These are phyloP conservation scores for Podaxis pistillaris DNA, from an alignment of 768 basidiomycete genomes.

Conservation along the genomic window DNA sequence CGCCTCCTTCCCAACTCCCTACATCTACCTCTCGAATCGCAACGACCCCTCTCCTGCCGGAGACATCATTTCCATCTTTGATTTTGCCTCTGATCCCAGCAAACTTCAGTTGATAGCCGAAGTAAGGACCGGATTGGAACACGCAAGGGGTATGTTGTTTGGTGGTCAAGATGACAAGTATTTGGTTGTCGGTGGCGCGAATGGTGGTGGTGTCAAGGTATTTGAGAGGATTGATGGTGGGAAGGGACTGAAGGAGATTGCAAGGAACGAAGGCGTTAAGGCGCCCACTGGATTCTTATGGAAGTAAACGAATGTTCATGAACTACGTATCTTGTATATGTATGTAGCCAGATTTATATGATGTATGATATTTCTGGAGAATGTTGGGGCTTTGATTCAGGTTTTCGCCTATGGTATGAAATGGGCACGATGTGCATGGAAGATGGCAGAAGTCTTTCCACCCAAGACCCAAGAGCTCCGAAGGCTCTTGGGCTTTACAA, in stretches of 20 bases:
- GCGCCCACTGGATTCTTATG: slow-evolving; percentile 60
- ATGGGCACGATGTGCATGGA: not conserved
- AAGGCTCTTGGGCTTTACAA: not conserved
- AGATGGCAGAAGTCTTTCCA: too few species aligned
- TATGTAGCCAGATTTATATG: not conserved
- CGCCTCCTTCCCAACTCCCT: slow-evolving; percentile 47
- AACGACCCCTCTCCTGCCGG: slow-evolving; percentile 69
- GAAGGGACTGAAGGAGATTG: slow-evolving; percentile 51
- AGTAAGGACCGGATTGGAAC: slow-evolving; percentile 66
- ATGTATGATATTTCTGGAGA: not conserved
- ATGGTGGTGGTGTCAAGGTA: slow-evolving; percentile 67
- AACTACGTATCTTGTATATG: not conserved
- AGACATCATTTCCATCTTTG: slow-evolving; percentile 72
- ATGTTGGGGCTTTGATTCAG: not conserved
- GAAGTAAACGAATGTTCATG: slow-evolving; percentile 21
- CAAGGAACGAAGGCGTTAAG: slow-evolving; percentile 39
- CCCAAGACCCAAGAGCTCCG: too few species aligned
- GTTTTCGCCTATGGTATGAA: not conserved
- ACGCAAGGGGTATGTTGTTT: slow-evolving; percentile 68
- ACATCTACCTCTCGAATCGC: slow-evolving; percentile 74
- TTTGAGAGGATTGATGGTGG: slow-evolving; percentile 67
- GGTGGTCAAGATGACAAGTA: slow-evolving; percentile 61
- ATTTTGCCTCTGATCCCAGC: slow-evolving; percentile 40
- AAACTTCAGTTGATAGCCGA: slow-evolving; percentile 54
- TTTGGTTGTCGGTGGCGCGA: slow-evolving; percentile 62